Conservation (phyloP, 768 basidiomycete species). For the Pleurotus giganteus region DNA sequence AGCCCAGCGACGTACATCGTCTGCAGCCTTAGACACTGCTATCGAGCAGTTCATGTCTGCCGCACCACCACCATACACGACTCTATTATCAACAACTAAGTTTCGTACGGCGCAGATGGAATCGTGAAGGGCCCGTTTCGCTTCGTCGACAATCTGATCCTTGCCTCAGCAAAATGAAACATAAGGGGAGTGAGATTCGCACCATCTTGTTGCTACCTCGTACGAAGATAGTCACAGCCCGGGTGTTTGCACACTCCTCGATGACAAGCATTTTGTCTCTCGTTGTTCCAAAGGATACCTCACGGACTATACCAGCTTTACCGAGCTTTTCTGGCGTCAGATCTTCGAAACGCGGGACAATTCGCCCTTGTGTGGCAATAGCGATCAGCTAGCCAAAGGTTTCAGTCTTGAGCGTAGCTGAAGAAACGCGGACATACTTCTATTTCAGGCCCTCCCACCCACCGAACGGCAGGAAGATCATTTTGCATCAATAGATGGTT, state of each 20-base stretch:
- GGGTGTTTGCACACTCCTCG: slow-evolving; percentile 95
- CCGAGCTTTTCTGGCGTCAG: slow-evolving; percentile 89
- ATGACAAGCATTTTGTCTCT: slow-evolving; percentile 99
- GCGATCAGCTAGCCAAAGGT: slow-evolving; percentile 76
- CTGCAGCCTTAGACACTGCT: slow-evolving; percentile 91
- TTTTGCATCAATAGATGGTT: slow-evolving; percentile 99
- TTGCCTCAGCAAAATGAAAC: not conserved
- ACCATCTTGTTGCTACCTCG: slow-evolving; percentile 99
- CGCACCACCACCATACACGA: slow-evolving; percentile 97
- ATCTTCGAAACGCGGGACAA: slow-evolving; percentile 98
- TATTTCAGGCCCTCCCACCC: slow-evolving; percentile 99
- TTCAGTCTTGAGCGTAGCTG: not conserved
- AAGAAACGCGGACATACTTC: slow-evolving; percentile 62
- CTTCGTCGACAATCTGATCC: slow-evolving; percentile 93
- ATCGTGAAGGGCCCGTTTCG: slow-evolving; percentile 96
- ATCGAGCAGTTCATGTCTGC: slow-evolving; percentile 96
- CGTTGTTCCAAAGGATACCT: slow-evolving; percentile 95
- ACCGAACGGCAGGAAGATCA: slow-evolving; percentile 93
- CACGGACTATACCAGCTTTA: slow-evolving; percentile 88
- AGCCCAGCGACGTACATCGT: slow-evolving; percentile 58
- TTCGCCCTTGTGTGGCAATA: slow-evolving; percentile 96
- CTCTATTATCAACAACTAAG: slow-evolving; percentile 90
- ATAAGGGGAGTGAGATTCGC: slow-evolving; percentile 7
- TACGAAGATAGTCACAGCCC: slow-evolving; percentile 96
- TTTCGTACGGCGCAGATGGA: slow-evolving; percentile 97